Evolutionary conservation across 805 yeast genomes (phyloP), one percentile per base, ranked within the genome.

Genomic region (Wickerhamomyces ciferrii): DNA sequence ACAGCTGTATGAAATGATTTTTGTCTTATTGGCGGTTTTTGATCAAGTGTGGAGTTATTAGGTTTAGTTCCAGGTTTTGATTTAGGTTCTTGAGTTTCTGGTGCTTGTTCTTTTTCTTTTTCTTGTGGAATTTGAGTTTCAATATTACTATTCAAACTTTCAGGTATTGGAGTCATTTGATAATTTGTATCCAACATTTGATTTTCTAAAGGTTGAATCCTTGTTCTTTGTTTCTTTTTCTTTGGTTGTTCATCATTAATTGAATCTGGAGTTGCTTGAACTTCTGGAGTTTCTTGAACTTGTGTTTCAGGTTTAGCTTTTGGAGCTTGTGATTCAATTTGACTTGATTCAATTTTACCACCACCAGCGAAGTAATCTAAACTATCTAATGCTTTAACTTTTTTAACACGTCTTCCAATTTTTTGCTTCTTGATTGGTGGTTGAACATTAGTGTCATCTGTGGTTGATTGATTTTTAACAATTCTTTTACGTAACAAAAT

Each of bases 361-460:
- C 74, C 73, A 27, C 74, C 75, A 4, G 68, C 74, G 54, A 70
- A 69, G 50, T 63, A 68, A 27, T 59, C 59, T 36, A 69, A 52
- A 41, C 68, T 63, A 39, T 68, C 67, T 29, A 70, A 50, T 1
- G 70, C 63, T 47, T 65, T 52, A 2, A 69, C 58, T 29, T 52
- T 52, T 5, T 34, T 25, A n/a, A 49, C 41, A 9, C 48, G 46
- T 29, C 54, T 48, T 37, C 44, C 43, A 37, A 17, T 20, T 37
- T 25, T 35, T 15, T 18, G 36, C 14, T 36, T 14, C 17, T 20
- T 40, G 21, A 19, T 17, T 34, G 53, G 51, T 7, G 48, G 52
- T 5, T 43, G 35, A 11, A 34, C 42, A 14, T 13, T 37, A n/a
- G 15, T 4, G 1, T 32, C 24, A 3, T 39, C 29, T 10, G 53